A percentile compares a stretch with the other conserved stretches of the same genome.
These are phyloP conservation scores for Hibiscus tridactylites DNA, from an alignment of 345 rosid species.

Conservation along the genomic window DNA sequence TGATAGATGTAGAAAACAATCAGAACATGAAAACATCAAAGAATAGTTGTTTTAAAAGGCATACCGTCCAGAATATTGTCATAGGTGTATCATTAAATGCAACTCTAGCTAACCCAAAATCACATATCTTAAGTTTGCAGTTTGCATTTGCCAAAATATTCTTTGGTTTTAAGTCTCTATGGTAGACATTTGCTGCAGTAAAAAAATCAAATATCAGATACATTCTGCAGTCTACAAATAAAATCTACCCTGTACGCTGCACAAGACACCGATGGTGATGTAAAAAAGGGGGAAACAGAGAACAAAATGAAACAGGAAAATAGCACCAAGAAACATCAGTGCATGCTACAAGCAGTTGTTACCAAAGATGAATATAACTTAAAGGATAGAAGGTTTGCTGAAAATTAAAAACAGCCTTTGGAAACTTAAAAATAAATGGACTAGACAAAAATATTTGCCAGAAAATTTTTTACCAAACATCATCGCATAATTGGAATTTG, in stretches of 20 bases:
- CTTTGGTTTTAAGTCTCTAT: slow-evolving; percentile 92
- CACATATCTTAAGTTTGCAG: slow-evolving; percentile 92
- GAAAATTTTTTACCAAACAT: not conserved
- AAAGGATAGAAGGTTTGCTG: not conserved
- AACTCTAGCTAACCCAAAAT: slow-evolving; percentile 94
- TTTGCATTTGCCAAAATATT: slow-evolving; percentile 97
- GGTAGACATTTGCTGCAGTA: slow-evolving; percentile 86
- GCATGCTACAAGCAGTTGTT: not conserved
- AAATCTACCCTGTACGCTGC: not conserved
- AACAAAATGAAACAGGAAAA: not conserved
- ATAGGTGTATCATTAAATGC: slow-evolving; percentile 90
- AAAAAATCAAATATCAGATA: not conserved
- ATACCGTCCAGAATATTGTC: slow-evolving; percentile 92
- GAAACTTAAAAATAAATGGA: not conserved
- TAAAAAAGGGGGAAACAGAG: not conserved
- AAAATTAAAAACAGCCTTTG: not conserved
- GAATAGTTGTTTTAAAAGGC: slow-evolving; percentile 9
- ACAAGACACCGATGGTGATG: not conserved
- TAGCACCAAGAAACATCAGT: not conserved
- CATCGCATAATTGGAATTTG: not conserved
- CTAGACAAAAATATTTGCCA: not conserved
- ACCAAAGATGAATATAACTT: not conserved
- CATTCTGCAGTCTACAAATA: not conserved
- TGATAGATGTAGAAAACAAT: not conserved
- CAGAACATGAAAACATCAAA: slow-evolving; percentile 4